Evolutionary conservation across 768 basidiomycete genomes (phyloP).

Genomic region (Tylopilus rubrobrunneus): DNA sequence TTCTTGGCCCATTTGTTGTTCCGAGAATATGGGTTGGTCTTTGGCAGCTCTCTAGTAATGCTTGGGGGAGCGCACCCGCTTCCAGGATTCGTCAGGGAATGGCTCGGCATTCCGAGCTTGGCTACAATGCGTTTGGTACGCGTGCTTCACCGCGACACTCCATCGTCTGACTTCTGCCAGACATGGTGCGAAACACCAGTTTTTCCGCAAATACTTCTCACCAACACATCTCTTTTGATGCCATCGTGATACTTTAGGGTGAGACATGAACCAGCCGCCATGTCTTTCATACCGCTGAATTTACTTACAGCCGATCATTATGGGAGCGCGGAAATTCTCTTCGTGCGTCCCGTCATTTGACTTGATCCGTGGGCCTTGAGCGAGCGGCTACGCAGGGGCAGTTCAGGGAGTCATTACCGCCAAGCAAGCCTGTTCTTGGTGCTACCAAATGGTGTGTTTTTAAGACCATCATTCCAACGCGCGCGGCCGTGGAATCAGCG

Average conservation of each 20-base stretch:
- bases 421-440: conserved; percentile 48
- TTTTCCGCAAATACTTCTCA: conserved; percentile 18
- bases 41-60: conserved; percentile 84
- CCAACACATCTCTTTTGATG: background rate
- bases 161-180: conserved; percentile 29
- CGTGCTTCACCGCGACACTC: conserved; percentile 7
- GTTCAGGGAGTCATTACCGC: conserved; percentile 48
- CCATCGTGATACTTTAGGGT: conserved; percentile 23
- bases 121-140: conserved; percentile 48
- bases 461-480: conserved; percentile 46
- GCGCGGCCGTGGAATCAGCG: conserved; percentile 54
- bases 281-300: conserved; percentile 7
- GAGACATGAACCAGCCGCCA: conserved; percentile 5
- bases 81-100: conserved; percentile 64
- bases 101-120: conserved; percentile 54
- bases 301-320: conserved; percentile 72
- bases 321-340: conserved; percentile 77
- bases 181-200: conserved; percentile 48
- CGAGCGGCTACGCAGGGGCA: conserved; percentile 50
- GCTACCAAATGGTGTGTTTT: conserved; percentile 90
- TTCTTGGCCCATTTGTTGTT: conserved; percentile 51
- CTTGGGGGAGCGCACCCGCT: conserved; percentile 76
- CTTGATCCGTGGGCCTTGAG: background rate
- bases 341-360: conserved; percentile 43
- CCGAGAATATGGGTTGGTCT: conserved; percentile 75